Percentiles rank a stretch among this genome's conserved stretches.
These are phyloP conservation scores for Arthrobotrys sinensis DNA, from an alignment of 2,329 filamentous ascomycete species.

Conservation along the genomic window DNA sequence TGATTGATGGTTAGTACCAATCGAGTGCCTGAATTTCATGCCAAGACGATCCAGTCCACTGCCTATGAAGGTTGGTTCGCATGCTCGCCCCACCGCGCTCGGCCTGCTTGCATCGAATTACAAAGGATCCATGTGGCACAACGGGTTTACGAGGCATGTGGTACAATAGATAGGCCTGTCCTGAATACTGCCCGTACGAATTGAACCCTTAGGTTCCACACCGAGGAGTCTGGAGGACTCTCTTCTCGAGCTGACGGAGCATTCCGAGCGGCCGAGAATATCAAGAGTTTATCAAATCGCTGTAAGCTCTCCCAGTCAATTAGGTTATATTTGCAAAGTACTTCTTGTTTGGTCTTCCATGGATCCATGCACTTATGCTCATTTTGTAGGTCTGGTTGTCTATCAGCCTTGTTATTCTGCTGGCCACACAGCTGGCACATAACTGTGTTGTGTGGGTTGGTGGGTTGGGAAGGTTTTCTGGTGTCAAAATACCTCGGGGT, in stretches of 20 bases:
- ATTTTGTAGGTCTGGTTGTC: too few species aligned
- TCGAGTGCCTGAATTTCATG: not conserved
- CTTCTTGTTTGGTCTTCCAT: too few species aligned
- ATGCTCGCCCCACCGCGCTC: not conserved
- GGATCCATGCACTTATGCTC: too few species aligned
- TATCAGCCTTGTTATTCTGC: not conserved
- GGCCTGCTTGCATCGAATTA: conserved; percentile 9
- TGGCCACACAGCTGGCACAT: not conserved
- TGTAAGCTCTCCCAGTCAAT: too few species aligned
- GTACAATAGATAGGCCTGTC: not conserved
- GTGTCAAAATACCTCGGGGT: not conserved
- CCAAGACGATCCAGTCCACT: not conserved
- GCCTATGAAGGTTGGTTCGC: not conserved
- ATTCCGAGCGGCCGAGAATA: not conserved
- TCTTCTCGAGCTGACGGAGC: too few species aligned
- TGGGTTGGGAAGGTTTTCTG: not conserved
- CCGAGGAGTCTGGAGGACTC: too few species aligned
- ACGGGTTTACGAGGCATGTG: conserved; percentile 5
- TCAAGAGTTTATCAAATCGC: not conserved
- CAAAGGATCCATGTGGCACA: conserved; percentile 22
- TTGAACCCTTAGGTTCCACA: too few species aligned
- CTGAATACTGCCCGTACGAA: too few species aligned
- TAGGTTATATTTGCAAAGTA: too few species aligned
- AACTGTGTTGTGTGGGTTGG: not conserved
- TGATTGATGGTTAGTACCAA: too few species aligned